Evolutionary conservation across 2,329 filamentous ascomycete genomes (phyloP), one percentile per base, ranked within the genome.

Genomic region (Colletotrichum melonis): DNA sequence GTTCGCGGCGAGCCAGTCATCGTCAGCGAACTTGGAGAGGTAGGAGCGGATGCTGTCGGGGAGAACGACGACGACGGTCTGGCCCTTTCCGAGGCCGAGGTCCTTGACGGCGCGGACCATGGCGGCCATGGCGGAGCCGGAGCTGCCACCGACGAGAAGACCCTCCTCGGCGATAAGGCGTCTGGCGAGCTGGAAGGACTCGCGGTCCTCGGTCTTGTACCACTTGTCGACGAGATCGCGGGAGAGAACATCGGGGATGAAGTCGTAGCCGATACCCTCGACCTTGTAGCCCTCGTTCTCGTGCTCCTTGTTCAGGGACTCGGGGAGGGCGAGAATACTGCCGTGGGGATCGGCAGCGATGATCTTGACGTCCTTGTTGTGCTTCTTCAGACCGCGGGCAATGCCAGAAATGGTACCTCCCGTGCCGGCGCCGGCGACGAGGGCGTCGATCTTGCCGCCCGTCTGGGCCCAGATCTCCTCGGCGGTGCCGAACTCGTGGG

Each of bases 1-100:
- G 85, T 99, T 99, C 75, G 97, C 97, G 14, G 95, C 95, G 69
- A 99, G 92, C 97, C 97, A 99, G 86, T 98, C 97, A 81, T 99
- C 97, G 81, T 99, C 97, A 76, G 95, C 95, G 81, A 99, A 99
- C 90, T 99, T 99, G 86, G 93, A 96, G 30, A 99, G 91, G 83
- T 99, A 99, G 84, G 95, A 98, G 80, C 97, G 91, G 81, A 99
- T 98, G 85, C 95, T 98, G 83, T 99, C 97, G 1, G 97, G 97
- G 22, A 98, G 88, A 66, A 99, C 87, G 32, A 98, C 95, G 32
- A 99, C 97, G 0, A 98, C 91, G 1, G 95, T 91, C 80, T 99
- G 95, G 70, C 93, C 93, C 81, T 95, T 93, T 75, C 90, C 90
- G 76, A 98, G 89, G n/a, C 89, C 87, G 67, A 93, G 86, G 60